phyloP scores from a whole-genome alignment of 2,329 filamentous ascomycete genomes.

The Coniochaeta sp. region DNA sequence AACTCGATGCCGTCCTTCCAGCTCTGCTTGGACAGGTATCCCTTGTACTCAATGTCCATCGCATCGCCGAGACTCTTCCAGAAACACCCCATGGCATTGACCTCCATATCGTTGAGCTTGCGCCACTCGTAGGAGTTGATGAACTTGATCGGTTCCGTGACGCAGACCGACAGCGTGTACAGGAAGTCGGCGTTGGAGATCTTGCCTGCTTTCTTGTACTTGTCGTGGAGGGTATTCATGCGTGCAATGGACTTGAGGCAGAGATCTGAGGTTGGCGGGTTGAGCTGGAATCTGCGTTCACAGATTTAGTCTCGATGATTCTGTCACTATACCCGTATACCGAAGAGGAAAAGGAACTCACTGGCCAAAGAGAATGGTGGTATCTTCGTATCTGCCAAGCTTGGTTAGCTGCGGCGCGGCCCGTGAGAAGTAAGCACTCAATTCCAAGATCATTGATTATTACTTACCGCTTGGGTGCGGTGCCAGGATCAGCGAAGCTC shows the following conservation, averaged over 20 bases:
- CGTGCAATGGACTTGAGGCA: conserved; percentile 26
- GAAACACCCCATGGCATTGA: conserved; percentile 58
- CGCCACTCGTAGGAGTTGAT: conserved; percentile 65
- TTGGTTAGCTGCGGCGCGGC: background rate
- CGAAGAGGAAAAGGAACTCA: conserved; percentile 8
- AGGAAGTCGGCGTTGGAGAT: conserved; percentile 29
- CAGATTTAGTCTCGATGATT: background rate
- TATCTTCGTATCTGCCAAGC: conserved; percentile 31
- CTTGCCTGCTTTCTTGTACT: conserved; percentile 22
- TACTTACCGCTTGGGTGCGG: conserved; percentile 28
- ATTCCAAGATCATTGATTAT: background rate
- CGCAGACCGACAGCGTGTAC: conserved; percentile 47
- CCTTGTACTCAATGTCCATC: conserved; percentile 53
- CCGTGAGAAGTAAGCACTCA: background rate
- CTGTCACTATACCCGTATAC: too few species aligned
- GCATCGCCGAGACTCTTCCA: conserved; percentile 67
- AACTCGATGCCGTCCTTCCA: conserved; percentile 48
- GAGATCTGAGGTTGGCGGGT: conserved; percentile 27
- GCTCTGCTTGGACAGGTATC: conserved; percentile 23
- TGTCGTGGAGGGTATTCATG: conserved; percentile 30
- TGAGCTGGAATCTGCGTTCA: conserved; percentile 19
- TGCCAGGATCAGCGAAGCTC: conserved; percentile 22
- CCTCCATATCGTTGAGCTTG: conserved; percentile 56
- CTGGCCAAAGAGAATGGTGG: conserved; percentile 27
- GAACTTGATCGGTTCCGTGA: conserved; percentile 58